These are phyloP conservation scores for Clavulina sp. DNA, from an alignment of 768 basidiomycete species.

Conservation along the genomic window DNA sequence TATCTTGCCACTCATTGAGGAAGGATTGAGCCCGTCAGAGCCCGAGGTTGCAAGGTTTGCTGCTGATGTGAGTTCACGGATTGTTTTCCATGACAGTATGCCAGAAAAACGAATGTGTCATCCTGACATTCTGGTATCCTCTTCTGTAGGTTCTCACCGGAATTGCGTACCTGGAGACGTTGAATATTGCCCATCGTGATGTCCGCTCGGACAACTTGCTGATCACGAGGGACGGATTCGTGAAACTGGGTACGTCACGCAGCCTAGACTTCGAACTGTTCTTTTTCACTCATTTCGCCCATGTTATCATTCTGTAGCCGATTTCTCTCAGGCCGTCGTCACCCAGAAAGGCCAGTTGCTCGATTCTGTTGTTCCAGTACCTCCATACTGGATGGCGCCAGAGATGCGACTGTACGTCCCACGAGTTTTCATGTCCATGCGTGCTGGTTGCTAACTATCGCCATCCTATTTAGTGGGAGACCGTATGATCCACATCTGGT, in stretches of 20 bases:
- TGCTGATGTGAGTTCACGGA: conserved; percentile 42
- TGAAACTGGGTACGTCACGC: conserved; percentile 49
- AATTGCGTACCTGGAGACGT: conserved; percentile 43
- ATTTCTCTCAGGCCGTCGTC: conserved; percentile 60
- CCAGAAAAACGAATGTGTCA: conserved; percentile 2
- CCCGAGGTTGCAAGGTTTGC: conserved; percentile 55
- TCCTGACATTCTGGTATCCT: conserved; percentile 3
- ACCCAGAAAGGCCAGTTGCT: conserved; percentile 2
- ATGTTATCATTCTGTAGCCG: conserved; percentile 29
- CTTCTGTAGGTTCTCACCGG: conserved; percentile 39
- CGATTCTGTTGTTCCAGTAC: conserved; percentile 5
- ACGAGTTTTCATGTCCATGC: neutral
- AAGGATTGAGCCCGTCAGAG: conserved; percentile 50
- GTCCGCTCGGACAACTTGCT: conserved; percentile 71
- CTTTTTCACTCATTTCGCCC: neutral
- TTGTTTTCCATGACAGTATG: conserved; percentile 5
- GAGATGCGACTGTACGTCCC: conserved; percentile 49
- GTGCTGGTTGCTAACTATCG: neutral
- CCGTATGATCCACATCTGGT: conserved; percentile 58
- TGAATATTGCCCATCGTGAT: conserved; percentile 65
- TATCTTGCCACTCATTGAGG: conserved; percentile 35
- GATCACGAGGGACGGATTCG: conserved; percentile 44
- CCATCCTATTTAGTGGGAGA: conserved; percentile 25
- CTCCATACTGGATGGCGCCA: conserved; percentile 30
- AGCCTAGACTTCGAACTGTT: neutral